Conservation (phyloP, 192 early-diverging fungal species). For the Chytriomyces sp. region DNA sequence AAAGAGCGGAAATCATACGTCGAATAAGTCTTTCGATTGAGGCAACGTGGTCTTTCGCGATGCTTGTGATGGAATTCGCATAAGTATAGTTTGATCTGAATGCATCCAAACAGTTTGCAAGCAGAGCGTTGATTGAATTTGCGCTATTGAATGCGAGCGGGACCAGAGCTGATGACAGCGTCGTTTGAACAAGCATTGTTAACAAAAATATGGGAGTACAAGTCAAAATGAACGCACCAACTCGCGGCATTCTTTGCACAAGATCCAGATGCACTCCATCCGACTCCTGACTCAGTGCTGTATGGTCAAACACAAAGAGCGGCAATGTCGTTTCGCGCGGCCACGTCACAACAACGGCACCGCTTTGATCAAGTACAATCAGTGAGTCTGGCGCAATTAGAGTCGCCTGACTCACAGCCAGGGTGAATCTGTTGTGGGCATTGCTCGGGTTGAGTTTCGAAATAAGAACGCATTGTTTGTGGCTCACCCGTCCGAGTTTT, state of each 20-base stretch:
- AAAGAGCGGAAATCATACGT: neutral
- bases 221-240: neutral
- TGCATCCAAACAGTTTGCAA: neutral
- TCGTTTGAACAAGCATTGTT: neutral
- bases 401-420: no score
- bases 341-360: neutral
- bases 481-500: no score
- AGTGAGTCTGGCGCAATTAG: no score
- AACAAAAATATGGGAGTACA: neutral
- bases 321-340: neutral
- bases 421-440: no score
- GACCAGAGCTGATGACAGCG: neutral
- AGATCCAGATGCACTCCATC: neutral
- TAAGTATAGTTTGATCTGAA: conserved; percentile 1
- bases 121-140: neutral
- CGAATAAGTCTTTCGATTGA: neutral
- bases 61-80: neutral
- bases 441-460: no score
- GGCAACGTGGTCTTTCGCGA: neutral
- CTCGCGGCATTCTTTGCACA: neutral
- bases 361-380: no score
- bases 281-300: neutral
- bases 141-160: neutral
- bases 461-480: no score
- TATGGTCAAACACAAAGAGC: neutral